Conservation (phyloP, 371 early-diverging fungal species). For the Rhizopus microsporus region DNA sequence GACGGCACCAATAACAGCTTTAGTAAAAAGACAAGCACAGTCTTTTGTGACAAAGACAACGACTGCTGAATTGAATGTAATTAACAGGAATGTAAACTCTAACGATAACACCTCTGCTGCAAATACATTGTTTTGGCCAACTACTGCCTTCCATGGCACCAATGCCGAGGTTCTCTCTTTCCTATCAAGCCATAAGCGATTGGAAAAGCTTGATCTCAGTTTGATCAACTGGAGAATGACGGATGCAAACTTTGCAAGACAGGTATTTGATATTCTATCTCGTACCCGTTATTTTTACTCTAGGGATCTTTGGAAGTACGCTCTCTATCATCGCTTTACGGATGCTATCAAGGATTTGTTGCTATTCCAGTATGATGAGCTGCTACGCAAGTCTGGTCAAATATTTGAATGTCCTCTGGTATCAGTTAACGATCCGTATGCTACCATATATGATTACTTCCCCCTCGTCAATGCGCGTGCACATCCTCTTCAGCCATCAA, state of each 20-base stretch:
- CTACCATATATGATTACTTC: conserved; percentile 47
- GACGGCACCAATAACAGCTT: conserved; percentile 48
- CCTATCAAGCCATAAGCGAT: conserved; percentile 23
- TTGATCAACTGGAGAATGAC: conserved; percentile 40
- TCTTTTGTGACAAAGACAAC: conserved; percentile 7
- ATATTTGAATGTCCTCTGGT: conserved; percentile 49
- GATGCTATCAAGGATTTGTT: conserved; percentile 32
- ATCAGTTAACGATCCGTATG: conserved; percentile 8
- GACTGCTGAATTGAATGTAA: not conserved
- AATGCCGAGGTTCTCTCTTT: conserved; percentile 25
- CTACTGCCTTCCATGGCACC: conserved; percentile 21
- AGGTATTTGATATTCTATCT: conserved; percentile 20
- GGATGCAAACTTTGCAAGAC: conserved; percentile 31
- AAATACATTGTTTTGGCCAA: conserved; percentile 17
- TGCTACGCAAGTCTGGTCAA: conserved; percentile 29
- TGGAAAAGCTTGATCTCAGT: conserved; percentile 27
- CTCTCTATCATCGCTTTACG: conserved; percentile 32
- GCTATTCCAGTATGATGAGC: conserved; percentile 6
- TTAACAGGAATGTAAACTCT: not conserved
- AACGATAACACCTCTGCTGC: not conserved
- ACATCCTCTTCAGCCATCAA: conserved; percentile 17
- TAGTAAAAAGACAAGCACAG: not conserved
- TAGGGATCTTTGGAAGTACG: conserved; percentile 31
- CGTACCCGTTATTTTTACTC: conserved; percentile 17
- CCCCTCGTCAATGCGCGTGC: conserved; percentile 54